Evolutionary conservation across 306 rosid species (phyloP).

Genomic region (Vigna trinervia): DNA sequence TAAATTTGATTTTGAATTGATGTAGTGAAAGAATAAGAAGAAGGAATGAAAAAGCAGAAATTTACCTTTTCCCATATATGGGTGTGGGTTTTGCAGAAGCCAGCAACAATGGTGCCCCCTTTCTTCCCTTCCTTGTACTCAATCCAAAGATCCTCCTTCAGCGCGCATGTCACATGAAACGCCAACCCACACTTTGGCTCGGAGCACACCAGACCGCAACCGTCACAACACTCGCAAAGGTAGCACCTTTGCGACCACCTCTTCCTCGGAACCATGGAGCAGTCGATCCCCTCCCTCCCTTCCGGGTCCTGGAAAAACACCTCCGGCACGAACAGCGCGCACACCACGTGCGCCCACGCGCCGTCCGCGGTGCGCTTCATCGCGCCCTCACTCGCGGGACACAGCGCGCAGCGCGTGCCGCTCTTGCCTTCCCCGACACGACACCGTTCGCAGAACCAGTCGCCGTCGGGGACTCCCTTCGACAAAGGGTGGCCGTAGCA

Average conservation of each 20-base stretch:
- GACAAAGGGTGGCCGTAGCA: slow-evolving; percentile 80
- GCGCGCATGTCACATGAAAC: slow-evolving; percentile 79
- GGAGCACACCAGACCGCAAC: slow-evolving; percentile 76
- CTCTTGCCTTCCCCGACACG: not conserved
- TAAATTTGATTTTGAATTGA: not conserved
- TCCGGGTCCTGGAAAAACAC: slow-evolving; percentile 79
- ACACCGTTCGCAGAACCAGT: slow-evolving; percentile 82
- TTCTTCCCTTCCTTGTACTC: slow-evolving; percentile 75
- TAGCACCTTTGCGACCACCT: slow-evolving; percentile 70
- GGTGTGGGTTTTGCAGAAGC: slow-evolving; percentile 73
- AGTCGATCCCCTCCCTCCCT: slow-evolving; percentile 80
- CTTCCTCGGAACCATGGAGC: slow-evolving; percentile 67
- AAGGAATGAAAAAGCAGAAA: not conserved
- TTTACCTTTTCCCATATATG: slow-evolving; percentile 75
- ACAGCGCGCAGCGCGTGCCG: slow-evolving; percentile 41
- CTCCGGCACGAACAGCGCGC: slow-evolving; percentile 78
- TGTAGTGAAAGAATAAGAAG: too few relatives aligned
- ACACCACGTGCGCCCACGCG: slow-evolving; percentile 76
- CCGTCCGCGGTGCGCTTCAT: slow-evolving; percentile 60
- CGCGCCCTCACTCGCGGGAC: slow-evolving; percentile 72
- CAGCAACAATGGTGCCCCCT: slow-evolving; percentile 74
- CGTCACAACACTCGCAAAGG: slow-evolving; percentile 52
- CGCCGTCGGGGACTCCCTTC: slow-evolving; percentile 64
- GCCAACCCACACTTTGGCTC: slow-evolving; percentile 70
- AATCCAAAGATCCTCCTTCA: slow-evolving; percentile 67